Evolutionary conservation across 352 stramenopile genomes (phyloP), one percentile per base, ranked within the genome.

Genomic region (Blastocystis sp.): DNA sequence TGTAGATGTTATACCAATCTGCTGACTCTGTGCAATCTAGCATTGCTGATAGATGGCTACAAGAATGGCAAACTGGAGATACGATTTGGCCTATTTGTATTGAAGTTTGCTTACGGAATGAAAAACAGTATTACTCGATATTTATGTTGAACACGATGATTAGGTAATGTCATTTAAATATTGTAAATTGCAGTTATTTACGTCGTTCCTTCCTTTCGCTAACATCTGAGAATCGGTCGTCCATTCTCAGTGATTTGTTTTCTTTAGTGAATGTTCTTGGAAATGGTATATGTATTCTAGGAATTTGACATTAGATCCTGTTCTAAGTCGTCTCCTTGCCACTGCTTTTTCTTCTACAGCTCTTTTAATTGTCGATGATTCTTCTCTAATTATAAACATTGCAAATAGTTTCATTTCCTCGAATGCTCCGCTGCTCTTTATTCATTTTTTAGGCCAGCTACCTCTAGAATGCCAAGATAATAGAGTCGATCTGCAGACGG

Each of bases 131-230:
- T 7, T 84, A 68, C 47, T 47, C 3, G 23, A 13, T 41, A 68
- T 84, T 84, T 53, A 53, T 53, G 39, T 69, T 84, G 73, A 84
- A 84, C 18, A 66, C 73, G 2, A 64, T 84, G 73, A 47, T 84
- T 26, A 41, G 53, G 73, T 84, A 64, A 2, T 2, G 1, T 15
- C 13, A 34, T 23, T 64, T 41, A 34, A 18, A 20, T 26, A 23
- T 26, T 41, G 47, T 45, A 29, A 63, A 45, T 20, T 4, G n/a
- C 68, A 84, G 73, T 50, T 64, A 47, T 69, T 53, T 84, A 1
- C 73, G 62, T 23, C 29, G 47, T n/a, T 84, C 53, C 23, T 84
- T 68, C 50, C 23, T 34, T 11, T 26, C 53, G n/a, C 20, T 68
- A 15, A 37, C 73, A 9, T 20, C 26, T 23, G 50, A 66, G 8